A percentile compares a stretch with the other conserved stretches of the same genome.
These are phyloP conservation scores for Pythium diclinum DNA, from an alignment of 352 stramenopile species.

Conservation along the genomic window DNA sequence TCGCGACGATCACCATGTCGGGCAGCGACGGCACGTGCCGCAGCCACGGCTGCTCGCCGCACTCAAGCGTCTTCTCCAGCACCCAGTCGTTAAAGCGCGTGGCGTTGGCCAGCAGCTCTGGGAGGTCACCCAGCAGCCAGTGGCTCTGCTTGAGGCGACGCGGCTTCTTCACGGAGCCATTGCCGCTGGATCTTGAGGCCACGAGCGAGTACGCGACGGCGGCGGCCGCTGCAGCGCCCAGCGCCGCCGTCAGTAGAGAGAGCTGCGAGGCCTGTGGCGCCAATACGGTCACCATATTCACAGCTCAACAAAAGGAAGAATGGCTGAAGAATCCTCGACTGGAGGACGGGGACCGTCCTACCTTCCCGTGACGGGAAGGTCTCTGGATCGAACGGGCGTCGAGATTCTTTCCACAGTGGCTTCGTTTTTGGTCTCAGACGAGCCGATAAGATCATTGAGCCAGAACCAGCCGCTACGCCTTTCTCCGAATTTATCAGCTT, in stretches of 20 bases:
- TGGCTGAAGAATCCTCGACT: neutral
- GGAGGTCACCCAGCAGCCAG: slow-evolving; percentile 8
- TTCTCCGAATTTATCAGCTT: neutral
- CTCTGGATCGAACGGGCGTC: too few species aligned
- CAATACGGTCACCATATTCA: neutral
- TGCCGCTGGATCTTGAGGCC: neutral
- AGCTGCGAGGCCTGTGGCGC: neutral
- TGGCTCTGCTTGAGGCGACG: neutral
- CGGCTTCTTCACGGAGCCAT: neutral
- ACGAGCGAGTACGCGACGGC: neutral
- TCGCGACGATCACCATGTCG: slow-evolving; percentile 21
- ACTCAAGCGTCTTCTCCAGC: slow-evolving; percentile 14
- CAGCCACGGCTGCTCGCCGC: slow-evolving; percentile 12
- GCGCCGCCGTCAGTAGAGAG: neutral
- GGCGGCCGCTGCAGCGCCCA: neutral
- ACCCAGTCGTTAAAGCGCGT: slow-evolving; percentile 21
- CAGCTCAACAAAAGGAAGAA: neutral
- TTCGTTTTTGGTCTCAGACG: too few species aligned
- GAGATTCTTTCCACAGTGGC: too few species aligned
- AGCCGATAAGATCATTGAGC: too few species aligned
- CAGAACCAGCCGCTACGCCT: neutral
- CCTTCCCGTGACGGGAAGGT: too few species aligned
- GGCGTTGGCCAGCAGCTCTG: slow-evolving; percentile 7
- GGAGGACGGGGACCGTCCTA: too few species aligned
- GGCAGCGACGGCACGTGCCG: slow-evolving; percentile 10